A percentile compares a stretch with the other conserved stretches of the same genome.
Evolutionary conservation across 257 asterid genomes (phyloP).

Genomic region (Solanum etuberosum): DNA sequence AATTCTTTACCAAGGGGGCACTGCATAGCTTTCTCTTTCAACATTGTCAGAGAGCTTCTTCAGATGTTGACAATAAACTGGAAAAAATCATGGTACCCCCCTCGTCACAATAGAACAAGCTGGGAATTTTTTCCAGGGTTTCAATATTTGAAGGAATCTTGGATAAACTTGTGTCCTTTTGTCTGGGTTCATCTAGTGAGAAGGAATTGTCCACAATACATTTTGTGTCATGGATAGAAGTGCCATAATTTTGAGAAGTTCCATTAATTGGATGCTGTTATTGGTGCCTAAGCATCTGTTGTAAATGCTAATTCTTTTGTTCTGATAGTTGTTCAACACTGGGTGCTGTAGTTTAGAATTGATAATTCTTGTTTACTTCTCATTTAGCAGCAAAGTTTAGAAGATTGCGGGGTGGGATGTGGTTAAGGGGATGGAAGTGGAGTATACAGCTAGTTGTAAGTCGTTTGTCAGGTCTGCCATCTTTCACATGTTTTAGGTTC

Average conservation of each 20-base stretch:
- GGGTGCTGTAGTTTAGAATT: neutral
- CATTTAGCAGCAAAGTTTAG: neutral
- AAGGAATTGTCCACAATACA: neutral
- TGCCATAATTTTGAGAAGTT: neutral
- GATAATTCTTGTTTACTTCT: neutral
- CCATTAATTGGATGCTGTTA: neutral
- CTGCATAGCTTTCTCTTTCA: neutral
- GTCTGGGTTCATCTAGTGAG: neutral
- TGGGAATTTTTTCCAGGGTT: slow-evolving; percentile 35
- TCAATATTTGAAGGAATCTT: slow-evolving; percentile 44
- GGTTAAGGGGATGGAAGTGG: neutral
- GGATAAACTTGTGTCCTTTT: slow-evolving; percentile 19
- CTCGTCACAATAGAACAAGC: slow-evolving; percentile 14
- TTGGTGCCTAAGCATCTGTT: neutral
- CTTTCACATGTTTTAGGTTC: neutral
- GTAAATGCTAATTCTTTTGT: neutral
- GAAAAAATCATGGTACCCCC: slow-evolving; percentile 9
- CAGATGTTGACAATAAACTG: neutral
- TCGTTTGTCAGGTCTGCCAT: neutral
- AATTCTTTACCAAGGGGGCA: neutral
- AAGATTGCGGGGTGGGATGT: neutral
- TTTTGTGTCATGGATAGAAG: neutral
- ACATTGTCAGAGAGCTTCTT: neutral
- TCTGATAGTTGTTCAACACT: neutral
- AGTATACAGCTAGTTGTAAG: neutral